phyloP scores from a whole-genome alignment of 2,329 filamentous ascomycete genomes.

The Pyrenophora tritici-repentis region DNA sequence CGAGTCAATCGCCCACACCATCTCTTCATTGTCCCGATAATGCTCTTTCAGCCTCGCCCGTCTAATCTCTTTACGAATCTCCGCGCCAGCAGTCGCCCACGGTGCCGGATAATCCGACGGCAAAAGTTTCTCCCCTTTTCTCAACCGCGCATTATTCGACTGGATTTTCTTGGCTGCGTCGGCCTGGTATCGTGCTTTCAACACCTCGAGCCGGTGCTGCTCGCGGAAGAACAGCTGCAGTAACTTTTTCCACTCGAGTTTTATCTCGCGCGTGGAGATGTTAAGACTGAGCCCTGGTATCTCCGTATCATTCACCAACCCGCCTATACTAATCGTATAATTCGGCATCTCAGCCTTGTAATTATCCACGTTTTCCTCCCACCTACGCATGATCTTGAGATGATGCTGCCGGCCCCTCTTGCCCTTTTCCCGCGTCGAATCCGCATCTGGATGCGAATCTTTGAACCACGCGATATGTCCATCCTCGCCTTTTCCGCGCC shows the following conservation, averaged over 20 bases:
- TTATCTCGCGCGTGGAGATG: conserved; percentile 24
- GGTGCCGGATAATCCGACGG: conserved; percentile 18
- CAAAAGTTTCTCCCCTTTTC: conserved; percentile 21
- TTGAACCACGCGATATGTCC: conserved; percentile 24
- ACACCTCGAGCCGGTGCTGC: conserved; percentile 17
- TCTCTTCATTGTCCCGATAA: conserved; percentile 31
- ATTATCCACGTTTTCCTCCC: conserved; percentile 31
- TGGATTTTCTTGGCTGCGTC: conserved; percentile 12
- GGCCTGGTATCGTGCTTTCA: conserved; percentile 17
- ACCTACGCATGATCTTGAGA: conserved; percentile 28
- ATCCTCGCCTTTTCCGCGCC: conserved; percentile 19
- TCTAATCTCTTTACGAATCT: conserved; percentile 30
- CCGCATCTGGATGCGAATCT: conserved; percentile 15
- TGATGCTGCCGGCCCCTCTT: conserved; percentile 11
- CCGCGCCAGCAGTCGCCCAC: conserved; percentile 18
- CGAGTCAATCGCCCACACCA: conserved; percentile 39
- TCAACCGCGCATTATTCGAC: conserved; percentile 16
- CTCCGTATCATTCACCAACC: conserved; percentile 41
- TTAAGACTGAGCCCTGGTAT: conserved; percentile 32
- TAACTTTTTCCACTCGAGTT: conserved; percentile 37
- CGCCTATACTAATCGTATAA: conserved; percentile 36
- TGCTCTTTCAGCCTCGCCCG: conserved; percentile 29
- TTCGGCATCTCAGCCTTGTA: conserved; percentile 38
- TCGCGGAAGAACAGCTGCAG: conserved; percentile 42
- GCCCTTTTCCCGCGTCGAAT: not conserved